Evolutionary conservation across 164 flowering plant species (phyloP), one percentile per base, ranked within the genome.

Genomic region (Euptelea pleiosperma): DNA sequence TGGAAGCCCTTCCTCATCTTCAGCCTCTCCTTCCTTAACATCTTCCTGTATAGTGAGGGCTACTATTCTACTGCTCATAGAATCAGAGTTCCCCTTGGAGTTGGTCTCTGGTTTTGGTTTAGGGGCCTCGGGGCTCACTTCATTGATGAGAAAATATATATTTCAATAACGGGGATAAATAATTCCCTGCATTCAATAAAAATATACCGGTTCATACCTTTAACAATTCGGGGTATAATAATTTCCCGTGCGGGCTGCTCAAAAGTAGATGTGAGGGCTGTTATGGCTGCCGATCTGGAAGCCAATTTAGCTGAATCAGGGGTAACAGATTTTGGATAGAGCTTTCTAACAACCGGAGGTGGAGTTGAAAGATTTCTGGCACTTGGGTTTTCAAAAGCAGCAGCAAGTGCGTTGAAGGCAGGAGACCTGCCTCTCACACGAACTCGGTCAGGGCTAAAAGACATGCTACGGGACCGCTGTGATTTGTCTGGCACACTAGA

Each of bases 351-450:
- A 47, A 81, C 57, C 19, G 99, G 97, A 10, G 99, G 96, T 37
- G 99, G 99, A 70, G 97, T 91, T 53, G 99, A 93, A 48, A 88
- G 87, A 64, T 93, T 93, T 59, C 99, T 83, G 31, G 92, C 61
- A 74, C 68, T 88, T 50, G 89, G 70, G 55, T 73, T 86, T 77
- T 93, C 99, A 71, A 93, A 93, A 55, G 50, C 79, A 55, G 99
- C 89, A 66, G 99, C 99, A 6, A 93, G 76, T 11, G 97, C 96
- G 75, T 76, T 90, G 71, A 93, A 93, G 47, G 97, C 97, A 9
- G 99, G 99, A 60, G 99, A 94, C 55, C 97, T 75, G 58, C 99
- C 99, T 75, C 99, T 79, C 21, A 86, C 97, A 72, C 99, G 96
- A 48, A 82, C 97, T 60, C 97, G 73, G n/a, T 94, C 99, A 22